Conservation (phyloP, 2,329 filamentous ascomycete species). For the Aspergillus tanneri region DNA sequence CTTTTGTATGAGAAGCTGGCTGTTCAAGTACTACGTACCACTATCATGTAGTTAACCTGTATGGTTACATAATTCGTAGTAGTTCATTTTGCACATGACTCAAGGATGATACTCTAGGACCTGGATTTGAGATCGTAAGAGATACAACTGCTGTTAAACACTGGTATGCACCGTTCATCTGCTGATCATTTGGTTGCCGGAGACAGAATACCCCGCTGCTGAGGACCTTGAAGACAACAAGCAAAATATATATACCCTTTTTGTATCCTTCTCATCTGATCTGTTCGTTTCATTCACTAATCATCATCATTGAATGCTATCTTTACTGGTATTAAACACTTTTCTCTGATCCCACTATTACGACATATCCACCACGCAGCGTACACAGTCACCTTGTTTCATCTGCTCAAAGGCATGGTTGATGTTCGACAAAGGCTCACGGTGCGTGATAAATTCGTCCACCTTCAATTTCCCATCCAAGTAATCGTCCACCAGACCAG, state of each 20-base stretch:
- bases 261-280: not conserved
- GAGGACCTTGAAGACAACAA: not conserved
- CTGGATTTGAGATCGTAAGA: too few relatives aligned
- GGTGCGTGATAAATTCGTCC: slow-evolving; percentile 98
- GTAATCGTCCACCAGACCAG: slow-evolving; percentile 85
- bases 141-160: too few relatives aligned
- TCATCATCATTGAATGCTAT: not conserved
- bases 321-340: slow-evolving; percentile 1
- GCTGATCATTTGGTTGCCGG: too few relatives aligned
- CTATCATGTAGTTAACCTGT: too few relatives aligned
- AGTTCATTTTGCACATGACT: too few relatives aligned
- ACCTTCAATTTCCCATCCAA: slow-evolving; percentile 88
- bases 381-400: slow-evolving; percentile 96
- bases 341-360: slow-evolving; percentile 11
- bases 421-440: slow-evolving; percentile 77
- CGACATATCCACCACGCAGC: slow-evolving; percentile 76
- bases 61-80: too few relatives aligned
- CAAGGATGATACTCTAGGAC: too few relatives aligned
- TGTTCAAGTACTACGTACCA: too few relatives aligned
- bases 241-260: not conserved
- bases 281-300: not conserved
- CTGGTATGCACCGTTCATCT: too few relatives aligned
- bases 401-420: slow-evolving; percentile 90
- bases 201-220: not conserved
- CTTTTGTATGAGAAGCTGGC: too few relatives aligned